Conservation (phyloP, 441 rosid species). For the Sinapis alba region DNA sequence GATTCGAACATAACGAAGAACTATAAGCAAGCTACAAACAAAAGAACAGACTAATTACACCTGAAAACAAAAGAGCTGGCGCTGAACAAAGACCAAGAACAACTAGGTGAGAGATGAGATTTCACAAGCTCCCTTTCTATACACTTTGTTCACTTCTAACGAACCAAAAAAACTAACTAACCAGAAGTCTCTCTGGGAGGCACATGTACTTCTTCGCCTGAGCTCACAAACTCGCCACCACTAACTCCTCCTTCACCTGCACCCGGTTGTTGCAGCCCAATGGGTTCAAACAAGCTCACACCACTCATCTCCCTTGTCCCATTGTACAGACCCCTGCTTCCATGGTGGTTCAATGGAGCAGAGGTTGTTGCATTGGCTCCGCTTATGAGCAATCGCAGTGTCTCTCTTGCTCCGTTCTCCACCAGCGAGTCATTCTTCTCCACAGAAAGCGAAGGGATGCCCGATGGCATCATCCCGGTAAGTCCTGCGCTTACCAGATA, state of each 20-base stretch:
- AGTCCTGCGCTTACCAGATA: conserved; percentile 89
- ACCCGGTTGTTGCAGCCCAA: conserved; percentile 41
- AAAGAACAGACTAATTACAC: conserved; percentile 29
- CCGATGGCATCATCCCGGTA: conserved; percentile 48
- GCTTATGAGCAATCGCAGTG: conserved; percentile 76
- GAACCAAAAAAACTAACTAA: conserved; percentile 25
- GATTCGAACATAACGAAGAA: conserved; percentile 12
- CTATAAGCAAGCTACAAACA: conserved; percentile 6
- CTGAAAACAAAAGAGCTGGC: not conserved
- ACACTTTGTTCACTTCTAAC: conserved; percentile 12
- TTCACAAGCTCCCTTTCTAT: conserved; percentile 8
- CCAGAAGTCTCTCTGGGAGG: conserved; percentile 36
- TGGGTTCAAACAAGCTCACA: conserved; percentile 48
- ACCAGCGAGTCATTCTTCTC: conserved; percentile 56
- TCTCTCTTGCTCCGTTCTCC: conserved; percentile 91
- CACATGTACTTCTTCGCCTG: conserved; percentile 24
- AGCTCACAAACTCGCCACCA: conserved; percentile 28
- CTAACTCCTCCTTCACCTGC: conserved; percentile 18
- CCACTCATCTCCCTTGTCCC: conserved; percentile 53
- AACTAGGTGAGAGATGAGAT: conserved; percentile 10
- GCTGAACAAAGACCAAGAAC: conserved; percentile 25
- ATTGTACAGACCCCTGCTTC: conserved; percentile 65
- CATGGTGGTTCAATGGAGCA: conserved; percentile 46
- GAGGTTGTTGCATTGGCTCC: conserved; percentile 58
- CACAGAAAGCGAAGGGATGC: conserved; percentile 58